A percentile compares a stretch with the other conserved stretches of the same genome.
Conservation (phyloP, 2,329 filamentous ascomycete genomes). For the Talaromyces piceae region DNA sequence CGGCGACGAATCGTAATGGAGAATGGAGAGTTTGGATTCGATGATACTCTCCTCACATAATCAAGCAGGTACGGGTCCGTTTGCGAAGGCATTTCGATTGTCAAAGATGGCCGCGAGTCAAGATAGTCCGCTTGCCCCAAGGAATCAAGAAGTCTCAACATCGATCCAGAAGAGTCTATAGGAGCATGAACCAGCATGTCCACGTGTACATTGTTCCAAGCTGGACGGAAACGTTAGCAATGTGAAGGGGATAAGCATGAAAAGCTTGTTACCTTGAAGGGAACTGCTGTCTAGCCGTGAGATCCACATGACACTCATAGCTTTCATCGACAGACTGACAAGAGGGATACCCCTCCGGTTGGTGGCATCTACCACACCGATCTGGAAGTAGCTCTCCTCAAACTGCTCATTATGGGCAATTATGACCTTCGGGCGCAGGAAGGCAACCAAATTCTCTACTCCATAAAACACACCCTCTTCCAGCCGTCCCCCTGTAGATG, state of each 20-base stretch:
- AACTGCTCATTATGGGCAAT: conserved; percentile 60
- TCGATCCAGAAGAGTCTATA: conserved; percentile 60
- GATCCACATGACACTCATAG: conserved; percentile 64
- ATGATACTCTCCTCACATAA: conserved; percentile 58
- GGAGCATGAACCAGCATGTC: conserved; percentile 79
- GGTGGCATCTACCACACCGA: conserved; percentile 51
- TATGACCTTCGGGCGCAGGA: conserved; percentile 69
- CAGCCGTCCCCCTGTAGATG: conserved; percentile 64
- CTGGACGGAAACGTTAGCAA: conserved; percentile 33
- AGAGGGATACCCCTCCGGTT: conserved; percentile 50
- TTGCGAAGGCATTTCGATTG: conserved; percentile 69
- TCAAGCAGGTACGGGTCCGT: conserved; percentile 58
- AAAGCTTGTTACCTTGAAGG: conserved; percentile 48
- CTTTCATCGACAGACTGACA: conserved; percentile 64
- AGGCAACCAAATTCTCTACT: conserved; percentile 62
- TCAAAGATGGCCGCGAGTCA: conserved; percentile 64
- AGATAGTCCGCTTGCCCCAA: conserved; percentile 69
- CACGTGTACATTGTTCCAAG: conserved; percentile 70
- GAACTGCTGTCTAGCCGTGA: conserved; percentile 67
- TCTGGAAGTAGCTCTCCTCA: conserved; percentile 64
- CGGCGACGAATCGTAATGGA: conserved; percentile 66
- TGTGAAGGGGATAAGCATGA: conserved; percentile 9
- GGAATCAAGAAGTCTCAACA: conserved; percentile 70
- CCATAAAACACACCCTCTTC: conserved; percentile 57
- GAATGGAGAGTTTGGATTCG: conserved; percentile 51